Conservation (phyloP, 2,329 filamentous ascomycete species). For the Zopfia rhizophila region DNA sequence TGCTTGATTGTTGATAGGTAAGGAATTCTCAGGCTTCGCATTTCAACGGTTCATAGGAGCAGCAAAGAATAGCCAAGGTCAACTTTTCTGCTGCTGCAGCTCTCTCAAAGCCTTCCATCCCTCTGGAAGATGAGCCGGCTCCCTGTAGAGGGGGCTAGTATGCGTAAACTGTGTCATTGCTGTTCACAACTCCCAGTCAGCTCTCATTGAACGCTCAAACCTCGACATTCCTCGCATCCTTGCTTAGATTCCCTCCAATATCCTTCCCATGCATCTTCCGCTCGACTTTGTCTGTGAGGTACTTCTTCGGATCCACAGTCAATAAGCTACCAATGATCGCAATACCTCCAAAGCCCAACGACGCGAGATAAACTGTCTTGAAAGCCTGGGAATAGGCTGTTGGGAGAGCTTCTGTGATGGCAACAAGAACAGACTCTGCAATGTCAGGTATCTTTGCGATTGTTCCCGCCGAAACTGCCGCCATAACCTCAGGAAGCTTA, state of each 20-base stretch:
- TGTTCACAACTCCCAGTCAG: background rate
- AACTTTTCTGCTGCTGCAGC: too few species aligned
- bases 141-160: too few species aligned
- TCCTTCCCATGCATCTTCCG: constrained; percentile 22
- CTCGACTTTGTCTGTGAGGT: constrained; percentile 27
- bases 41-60: too few species aligned
- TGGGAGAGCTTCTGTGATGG: constrained; percentile 11
- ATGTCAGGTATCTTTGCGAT: constrained; percentile 23
- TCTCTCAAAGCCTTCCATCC: too few species aligned
- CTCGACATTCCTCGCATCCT: background rate
- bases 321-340: constrained; percentile 27
- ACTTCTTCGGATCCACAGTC: constrained; percentile 23
- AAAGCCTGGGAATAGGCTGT: constrained; percentile 23
- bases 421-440: constrained; percentile 10
- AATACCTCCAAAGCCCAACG: constrained; percentile 28
- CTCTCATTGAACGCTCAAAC: background rate
- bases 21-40: too few species aligned
- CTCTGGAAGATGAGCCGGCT: too few species aligned
- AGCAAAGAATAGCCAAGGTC: too few species aligned
- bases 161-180: too few species aligned
- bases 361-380: constrained; percentile 30
- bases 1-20: too few species aligned
- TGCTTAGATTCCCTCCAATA: constrained; percentile 12
- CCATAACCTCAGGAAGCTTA: constrained; percentile 18
- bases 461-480: constrained; percentile 19